Percentiles rank a stretch among this genome's conserved stretches.
Evolutionary conservation across 441 rosid genomes (phyloP).

Genomic region (Aleurites moluccanus): DNA sequence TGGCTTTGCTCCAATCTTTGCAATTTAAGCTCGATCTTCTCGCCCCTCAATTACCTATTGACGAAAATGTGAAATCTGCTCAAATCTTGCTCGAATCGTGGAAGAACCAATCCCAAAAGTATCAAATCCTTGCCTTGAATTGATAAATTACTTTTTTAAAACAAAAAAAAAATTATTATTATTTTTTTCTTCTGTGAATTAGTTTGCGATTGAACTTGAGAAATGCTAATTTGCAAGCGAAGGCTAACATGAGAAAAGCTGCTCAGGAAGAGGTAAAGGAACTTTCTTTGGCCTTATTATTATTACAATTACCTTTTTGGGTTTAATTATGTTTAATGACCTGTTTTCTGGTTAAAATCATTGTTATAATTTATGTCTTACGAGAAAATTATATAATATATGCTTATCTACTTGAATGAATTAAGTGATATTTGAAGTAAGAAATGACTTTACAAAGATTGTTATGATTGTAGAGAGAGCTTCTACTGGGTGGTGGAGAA

Average conservation of each 20-base stretch:
- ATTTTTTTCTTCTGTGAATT: conserved; percentile 15
- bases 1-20: conserved; percentile 71
- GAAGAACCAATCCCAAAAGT: conserved; percentile 62
- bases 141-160: background rate
- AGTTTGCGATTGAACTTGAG: conserved; percentile 70
- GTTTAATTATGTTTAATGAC: background rate
- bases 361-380: background rate
- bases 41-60: conserved; percentile 74
- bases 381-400: background rate
- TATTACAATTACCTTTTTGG: too few species aligned
- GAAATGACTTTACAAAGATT: background rate
- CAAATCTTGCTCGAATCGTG: conserved; percentile 60
- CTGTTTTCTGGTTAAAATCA: background rate
- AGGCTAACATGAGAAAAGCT: conserved; percentile 79
- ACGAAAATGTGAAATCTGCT: conserved; percentile 60
- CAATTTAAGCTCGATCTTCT: conserved; percentile 83
- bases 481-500: conserved; percentile 91
- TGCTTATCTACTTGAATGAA: background rate
- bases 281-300: background rate
- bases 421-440: background rate
- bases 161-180: background rate
- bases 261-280: conserved; percentile 72
- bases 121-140: background rate
- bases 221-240: conserved; percentile 92
- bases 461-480: conserved; percentile 65